These are phyloP conservation scores for Russula earlei DNA, from an alignment of 768 basidiomycete species.

Conservation along the genomic window DNA sequence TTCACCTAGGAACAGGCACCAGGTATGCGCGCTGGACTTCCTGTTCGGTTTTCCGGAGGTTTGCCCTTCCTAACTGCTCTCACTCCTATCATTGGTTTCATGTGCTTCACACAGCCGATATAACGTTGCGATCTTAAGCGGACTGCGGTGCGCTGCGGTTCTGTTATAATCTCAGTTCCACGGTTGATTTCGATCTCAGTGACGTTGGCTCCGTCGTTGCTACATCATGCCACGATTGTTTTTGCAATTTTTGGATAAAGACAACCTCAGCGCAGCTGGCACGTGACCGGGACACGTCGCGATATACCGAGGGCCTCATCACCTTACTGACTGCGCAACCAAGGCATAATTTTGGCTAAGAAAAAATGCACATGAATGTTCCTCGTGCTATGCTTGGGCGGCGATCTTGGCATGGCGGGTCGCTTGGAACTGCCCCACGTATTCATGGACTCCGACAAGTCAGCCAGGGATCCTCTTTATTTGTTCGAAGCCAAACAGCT, in stretches of 20 bases:
- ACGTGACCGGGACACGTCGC: constrained; percentile 2
- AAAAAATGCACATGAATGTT: neutral
- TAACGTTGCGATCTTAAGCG: neutral
- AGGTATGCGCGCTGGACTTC: neutral
- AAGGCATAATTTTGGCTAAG: neutral
- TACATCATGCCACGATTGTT: neutral
- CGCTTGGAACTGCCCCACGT: neutral
- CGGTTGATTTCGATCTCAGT: neutral
- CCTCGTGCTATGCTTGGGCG: neutral
- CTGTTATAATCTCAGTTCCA: neutral
- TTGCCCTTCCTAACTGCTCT: neutral
- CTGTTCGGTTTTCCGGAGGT: neutral
- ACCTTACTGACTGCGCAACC: constrained; percentile 10
- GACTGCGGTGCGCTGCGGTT: constrained; percentile 12
- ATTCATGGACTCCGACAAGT: neutral
- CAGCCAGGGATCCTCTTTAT: constrained; percentile 6
- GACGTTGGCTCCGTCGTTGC: neutral
- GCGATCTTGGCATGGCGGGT: neutral
- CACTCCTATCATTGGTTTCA: neutral
- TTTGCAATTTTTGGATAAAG: neutral
- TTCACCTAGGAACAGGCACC: neutral
- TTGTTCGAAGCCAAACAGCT: constrained; percentile 15
- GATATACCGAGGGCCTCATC: neutral
- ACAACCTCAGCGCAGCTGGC: constrained; percentile 2
- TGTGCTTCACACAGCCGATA: neutral